phyloP scores from a whole-genome alignment of 768 basidiomycete genomes.

The Pleurotus cornucopiae region DNA sequence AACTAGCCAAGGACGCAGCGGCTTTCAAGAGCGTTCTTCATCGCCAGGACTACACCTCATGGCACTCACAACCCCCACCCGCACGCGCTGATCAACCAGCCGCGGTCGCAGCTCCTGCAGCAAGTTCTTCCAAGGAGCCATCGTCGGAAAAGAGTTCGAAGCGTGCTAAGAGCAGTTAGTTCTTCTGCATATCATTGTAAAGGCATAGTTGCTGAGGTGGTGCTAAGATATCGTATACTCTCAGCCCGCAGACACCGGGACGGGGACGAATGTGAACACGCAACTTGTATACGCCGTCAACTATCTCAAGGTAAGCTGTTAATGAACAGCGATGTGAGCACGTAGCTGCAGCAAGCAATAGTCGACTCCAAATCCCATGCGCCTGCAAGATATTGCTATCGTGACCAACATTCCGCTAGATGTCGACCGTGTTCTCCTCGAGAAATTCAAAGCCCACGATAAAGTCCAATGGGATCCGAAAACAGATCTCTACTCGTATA shows the following conservation, averaged over 20 bases:
- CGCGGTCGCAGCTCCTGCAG: constrained; percentile 19
- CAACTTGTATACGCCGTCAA: constrained; percentile 83
- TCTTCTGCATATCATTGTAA: too few relatives aligned
- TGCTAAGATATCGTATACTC: constrained; percentile 56
- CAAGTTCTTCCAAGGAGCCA: constrained; percentile 47
- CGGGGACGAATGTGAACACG: constrained; percentile 79
- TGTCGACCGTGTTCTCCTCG: constrained; percentile 63
- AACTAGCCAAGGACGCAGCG: constrained; percentile 65
- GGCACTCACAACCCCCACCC: constrained; percentile 50
- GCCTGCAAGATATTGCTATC: constrained; percentile 84
- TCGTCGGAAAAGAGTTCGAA: constrained; percentile 61
- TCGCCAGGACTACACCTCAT: constrained; percentile 66
- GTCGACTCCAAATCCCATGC: constrained; percentile 76
- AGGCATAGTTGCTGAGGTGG: too few relatives aligned
- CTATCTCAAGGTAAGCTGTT: constrained; percentile 62
- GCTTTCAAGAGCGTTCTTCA: constrained; percentile 64
- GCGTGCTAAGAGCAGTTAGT: too few relatives aligned
- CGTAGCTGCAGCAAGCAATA: constrained; percentile 19
- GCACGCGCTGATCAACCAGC: constrained; percentile 11
- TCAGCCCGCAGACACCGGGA: constrained; percentile 83
- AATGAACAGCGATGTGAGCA: constrained; percentile 1
- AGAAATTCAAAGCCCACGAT: constrained; percentile 82
- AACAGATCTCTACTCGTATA: constrained; percentile 84
- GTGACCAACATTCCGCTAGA: constrained; percentile 75
- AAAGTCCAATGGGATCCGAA: constrained; percentile 76